Base-by-base conservation (phyloP, 176 grass and related monocot species). In the Hsuehochloa calcarea region DNA sequence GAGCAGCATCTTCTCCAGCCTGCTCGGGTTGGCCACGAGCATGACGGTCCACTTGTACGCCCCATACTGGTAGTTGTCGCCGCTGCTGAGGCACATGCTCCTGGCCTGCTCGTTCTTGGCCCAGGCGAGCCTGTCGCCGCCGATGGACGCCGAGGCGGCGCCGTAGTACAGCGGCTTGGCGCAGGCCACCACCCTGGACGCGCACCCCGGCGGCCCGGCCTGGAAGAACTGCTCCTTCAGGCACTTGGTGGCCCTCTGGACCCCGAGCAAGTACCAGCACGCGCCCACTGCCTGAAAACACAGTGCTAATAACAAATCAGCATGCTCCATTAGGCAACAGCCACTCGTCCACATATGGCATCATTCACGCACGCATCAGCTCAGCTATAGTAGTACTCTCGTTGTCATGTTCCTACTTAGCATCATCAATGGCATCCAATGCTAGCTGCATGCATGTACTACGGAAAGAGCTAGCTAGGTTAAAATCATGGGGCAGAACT, bases 201-300 rank as follows among this genome's bases (percentile, higher is more conserved):
- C 68, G 82, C 93, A 95, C 71, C 72, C 84, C 14, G 82, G 72
- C 22, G 50, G 12, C 22, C 39, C 74, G 37, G 40, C 39, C 3
- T 40, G 22, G 6, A 73, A 20, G 83, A 89, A 98, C 80, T 93
- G 89, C 27, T 85, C 75, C 16, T 81, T 90, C 4, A 98, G 93
- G 70, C 93, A 98, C 39, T 93, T 94, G 52, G 87, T 81, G 26
- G 91, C 91, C 12, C 96, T 92, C 85, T 98, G 96, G 34, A 95
- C 89, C 26, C 96, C 96, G 4, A 98, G 76, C 68, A 98, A 39
- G 85, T 93, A 98, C 93, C 96, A 98, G 88, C 96, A 98, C 38
- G 93, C 93, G 0, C 93, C 91, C 63, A 93, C 93, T 1, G 93
- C 96, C 96, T 98, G 83, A 63, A 41, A 14, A 45, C 8, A 72